Conservation (phyloP, 2,329 filamentous ascomycete genomes). For the Pseudopyricularia javanii region DNA sequence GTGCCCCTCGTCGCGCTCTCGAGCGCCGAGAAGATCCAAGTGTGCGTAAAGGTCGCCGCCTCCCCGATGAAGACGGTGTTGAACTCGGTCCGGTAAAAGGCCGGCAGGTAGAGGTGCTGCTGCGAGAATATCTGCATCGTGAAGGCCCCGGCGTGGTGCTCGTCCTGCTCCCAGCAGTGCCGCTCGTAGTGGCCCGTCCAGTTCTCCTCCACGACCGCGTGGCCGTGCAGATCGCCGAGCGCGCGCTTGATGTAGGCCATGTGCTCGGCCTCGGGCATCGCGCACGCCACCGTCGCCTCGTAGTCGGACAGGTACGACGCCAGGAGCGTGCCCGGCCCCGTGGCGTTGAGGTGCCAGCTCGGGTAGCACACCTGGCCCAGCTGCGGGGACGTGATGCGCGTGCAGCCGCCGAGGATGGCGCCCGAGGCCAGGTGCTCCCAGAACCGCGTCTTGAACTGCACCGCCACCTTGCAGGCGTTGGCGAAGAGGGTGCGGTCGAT, state of each 20-base stretch:
- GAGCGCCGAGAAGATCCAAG: conserved; percentile 56
- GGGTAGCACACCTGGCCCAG: conserved; percentile 55
- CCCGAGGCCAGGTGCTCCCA: conserved; percentile 35
- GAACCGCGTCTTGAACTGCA: conserved; percentile 56
- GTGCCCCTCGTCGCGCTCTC: conserved; percentile 56
- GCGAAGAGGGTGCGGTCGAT: conserved; percentile 31
- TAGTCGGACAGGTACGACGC: conserved; percentile 38
- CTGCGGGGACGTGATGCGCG: conserved; percentile 42
- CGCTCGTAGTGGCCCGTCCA: conserved; percentile 55
- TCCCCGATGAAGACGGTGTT: conserved; percentile 58
- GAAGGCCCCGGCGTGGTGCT: conserved; percentile 51
- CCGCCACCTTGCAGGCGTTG: conserved; percentile 43
- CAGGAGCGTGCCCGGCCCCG: conserved; percentile 48
- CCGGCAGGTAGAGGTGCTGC: conserved; percentile 57
- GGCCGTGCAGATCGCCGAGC: conserved; percentile 55
- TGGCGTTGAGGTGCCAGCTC: conserved; percentile 51
- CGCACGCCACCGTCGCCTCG: conserved; percentile 17
- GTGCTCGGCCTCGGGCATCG: conserved; percentile 45
- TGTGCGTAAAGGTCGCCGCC: conserved; percentile 60
- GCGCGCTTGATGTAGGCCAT: conserved; percentile 50
- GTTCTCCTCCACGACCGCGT: conserved; percentile 38
- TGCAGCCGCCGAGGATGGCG: conserved; percentile 53
- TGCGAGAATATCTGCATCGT: conserved; percentile 47
- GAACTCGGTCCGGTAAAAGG: conserved; percentile 58
- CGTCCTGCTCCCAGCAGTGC: conserved; percentile 53